phyloP scores from a whole-genome alignment of 495 filamentous ascomycete species.

The Annulohypoxylon bovei region DNA sequence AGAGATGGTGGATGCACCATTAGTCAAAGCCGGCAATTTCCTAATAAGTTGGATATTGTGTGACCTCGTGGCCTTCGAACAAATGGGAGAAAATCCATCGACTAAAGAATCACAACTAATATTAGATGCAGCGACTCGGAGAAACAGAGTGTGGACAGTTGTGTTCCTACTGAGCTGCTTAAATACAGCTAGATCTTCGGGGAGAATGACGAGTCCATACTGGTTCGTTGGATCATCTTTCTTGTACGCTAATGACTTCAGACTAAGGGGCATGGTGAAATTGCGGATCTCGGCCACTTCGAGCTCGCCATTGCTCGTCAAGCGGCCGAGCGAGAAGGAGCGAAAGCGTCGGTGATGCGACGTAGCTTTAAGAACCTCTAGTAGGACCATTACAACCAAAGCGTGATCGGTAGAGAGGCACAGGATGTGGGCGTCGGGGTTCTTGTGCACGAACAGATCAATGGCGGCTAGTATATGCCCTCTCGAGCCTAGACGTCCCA shows the following conservation, averaged over 20 bases:
- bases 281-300: slow-evolving; percentile 12
- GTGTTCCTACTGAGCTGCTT: not conserved
- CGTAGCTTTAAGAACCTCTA: slow-evolving; percentile 4
- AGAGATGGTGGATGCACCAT: not conserved
- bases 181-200: not conserved
- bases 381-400: not conserved
- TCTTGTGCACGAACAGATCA: slow-evolving; percentile 35
- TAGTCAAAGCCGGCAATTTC: not conserved
- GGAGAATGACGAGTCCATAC: slow-evolving; percentile 3
- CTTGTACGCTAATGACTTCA: slow-evolving; percentile 6
- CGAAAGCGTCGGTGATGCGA: slow-evolving; percentile 12
- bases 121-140: not conserved
- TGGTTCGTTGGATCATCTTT: not conserved
- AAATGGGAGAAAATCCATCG: not conserved
- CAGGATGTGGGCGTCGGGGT: slow-evolving; percentile 31
- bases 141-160: slow-evolving; percentile 1
- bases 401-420: slow-evolving; percentile 18
- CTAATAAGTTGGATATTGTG: slow-evolving; percentile 5
- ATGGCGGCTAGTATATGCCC: slow-evolving; percentile 16
- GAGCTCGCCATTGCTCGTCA: slow-evolving; percentile 7
- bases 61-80: not conserved
- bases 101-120: not conserved
- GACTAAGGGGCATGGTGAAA: not conserved
- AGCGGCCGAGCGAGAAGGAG: slow-evolving; percentile 3
- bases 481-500: not conserved